Evolutionary conservation across 331 rosid genomes (phyloP).

Genomic region (Malus hybrid): DNA sequence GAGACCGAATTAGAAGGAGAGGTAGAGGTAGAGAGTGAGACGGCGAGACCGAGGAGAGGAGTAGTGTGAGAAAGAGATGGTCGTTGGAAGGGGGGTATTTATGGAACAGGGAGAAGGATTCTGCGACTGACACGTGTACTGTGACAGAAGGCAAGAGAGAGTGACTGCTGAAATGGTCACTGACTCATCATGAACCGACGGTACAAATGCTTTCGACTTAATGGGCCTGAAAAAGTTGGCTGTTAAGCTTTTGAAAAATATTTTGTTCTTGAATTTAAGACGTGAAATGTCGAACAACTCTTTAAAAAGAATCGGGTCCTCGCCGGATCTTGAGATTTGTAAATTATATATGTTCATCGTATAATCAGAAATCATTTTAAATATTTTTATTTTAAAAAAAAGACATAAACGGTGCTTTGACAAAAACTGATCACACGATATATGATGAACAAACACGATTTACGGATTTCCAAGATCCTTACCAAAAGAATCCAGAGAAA

Average conservation of each 20-base stretch:
- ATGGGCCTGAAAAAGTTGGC: background rate
- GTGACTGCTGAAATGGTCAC: background rate
- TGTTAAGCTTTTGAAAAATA: too few relatives aligned
- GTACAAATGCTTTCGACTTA: background rate
- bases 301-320: too few relatives aligned
- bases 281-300: too few relatives aligned
- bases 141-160: background rate
- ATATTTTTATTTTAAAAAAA: too few relatives aligned
- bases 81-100: background rate
- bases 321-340: background rate
- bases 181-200: background rate
- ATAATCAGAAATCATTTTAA: too few relatives aligned
- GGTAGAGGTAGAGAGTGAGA: constrained; percentile 25
- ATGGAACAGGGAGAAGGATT: background rate
- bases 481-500: too few relatives aligned
- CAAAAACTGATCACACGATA: too few relatives aligned
- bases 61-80: background rate
- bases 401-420: too few relatives aligned
- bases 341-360: too few relatives aligned
- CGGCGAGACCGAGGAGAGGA: constrained; percentile 39
- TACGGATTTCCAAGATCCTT: too few relatives aligned
- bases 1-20: constrained; percentile 13
- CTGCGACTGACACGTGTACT: constrained; percentile 1
- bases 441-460: too few relatives aligned
- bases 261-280: too few relatives aligned